Base-by-base conservation (phyloP, 352 stramenopile genomes). In the Phytopythium cucurbitacearum region DNA sequence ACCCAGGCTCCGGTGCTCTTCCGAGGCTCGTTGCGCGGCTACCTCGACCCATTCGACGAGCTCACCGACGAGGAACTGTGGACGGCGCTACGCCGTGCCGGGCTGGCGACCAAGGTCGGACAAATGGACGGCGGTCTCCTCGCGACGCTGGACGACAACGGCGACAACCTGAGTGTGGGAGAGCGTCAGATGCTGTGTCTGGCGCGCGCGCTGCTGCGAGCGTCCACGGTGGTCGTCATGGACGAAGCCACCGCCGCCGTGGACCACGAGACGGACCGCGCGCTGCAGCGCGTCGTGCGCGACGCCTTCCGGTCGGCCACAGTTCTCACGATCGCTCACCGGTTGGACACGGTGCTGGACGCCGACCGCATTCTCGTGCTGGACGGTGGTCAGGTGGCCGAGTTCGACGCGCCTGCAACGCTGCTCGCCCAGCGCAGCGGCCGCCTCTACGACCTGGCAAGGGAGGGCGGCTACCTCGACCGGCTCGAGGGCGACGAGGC, bases 111-210 rank as follows among this genome's bases (percentile, higher is more conserved):
- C 85, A 95, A 75, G 53, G 89, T 97, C 37, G 67, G 65, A 16
- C 56, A 61, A 1, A 63, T 84, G 54, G 71, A 85, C 41, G 67
- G 65, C 53, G 79, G 60, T 60, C 80, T 96, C 15, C 69, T 79
- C 48, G 71, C 72, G 40, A 55, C 52, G 33, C 76, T 98, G 9
- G 76, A 89, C 49, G 96, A 97, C 56, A 90, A 85, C 50, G 96
- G 91, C 48, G 79, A 68, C 37, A 99, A 98, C 71, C 97, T 97
- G 41, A 89, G 62, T 53, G 85, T 97, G 16, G 96, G 94, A 5
- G 91, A 99, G 70, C 75, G 96, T 0, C 96, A 99, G 67, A 75
- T 99, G 28, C 63, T 99, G n/a, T 98, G 95, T 62, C 79, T 99
- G 56, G 97, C 89, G 43, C 79, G 97, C 50, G 96, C 97, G 11